Evolutionary conservation across 768 basidiomycete species (phyloP).

Genomic region (Suillus lakei): DNA sequence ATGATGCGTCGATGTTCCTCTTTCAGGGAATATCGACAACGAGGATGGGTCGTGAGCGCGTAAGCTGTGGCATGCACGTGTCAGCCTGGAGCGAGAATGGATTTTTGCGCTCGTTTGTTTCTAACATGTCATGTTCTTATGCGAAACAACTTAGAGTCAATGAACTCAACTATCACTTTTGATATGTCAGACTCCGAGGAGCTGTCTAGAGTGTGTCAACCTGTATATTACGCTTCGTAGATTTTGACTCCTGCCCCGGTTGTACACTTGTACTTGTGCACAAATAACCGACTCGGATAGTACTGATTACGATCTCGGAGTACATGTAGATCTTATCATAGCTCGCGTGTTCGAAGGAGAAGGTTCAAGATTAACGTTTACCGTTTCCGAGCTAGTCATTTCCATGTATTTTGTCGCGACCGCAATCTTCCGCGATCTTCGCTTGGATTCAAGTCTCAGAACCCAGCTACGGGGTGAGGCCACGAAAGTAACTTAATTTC

Average conservation of each 20-base stretch:
- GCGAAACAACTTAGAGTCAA: not conserved
- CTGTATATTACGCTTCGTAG: too few species aligned
- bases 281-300: not conserved
- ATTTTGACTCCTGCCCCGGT: too few species aligned
- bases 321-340: not conserved
- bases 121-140: conserved; percentile 51
- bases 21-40: not conserved
- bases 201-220: too few species aligned
- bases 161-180: not conserved
- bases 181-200: not conserved
- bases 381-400: not conserved
- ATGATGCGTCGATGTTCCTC: not conserved
- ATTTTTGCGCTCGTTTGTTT: not conserved
- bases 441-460: not conserved
- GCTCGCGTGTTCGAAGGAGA: not conserved
- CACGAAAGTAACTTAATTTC: too few species aligned
- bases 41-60: not conserved
- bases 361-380: not conserved
- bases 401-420: not conserved
- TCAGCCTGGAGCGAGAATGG: not conserved
- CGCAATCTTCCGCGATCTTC: not conserved
- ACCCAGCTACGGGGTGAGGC: not conserved
- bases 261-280: not conserved
- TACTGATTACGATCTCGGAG: not conserved
- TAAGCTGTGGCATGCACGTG: too few species aligned